phyloP scores from a whole-genome alignment of 768 basidiomycete species.

The Russula foetens region DNA sequence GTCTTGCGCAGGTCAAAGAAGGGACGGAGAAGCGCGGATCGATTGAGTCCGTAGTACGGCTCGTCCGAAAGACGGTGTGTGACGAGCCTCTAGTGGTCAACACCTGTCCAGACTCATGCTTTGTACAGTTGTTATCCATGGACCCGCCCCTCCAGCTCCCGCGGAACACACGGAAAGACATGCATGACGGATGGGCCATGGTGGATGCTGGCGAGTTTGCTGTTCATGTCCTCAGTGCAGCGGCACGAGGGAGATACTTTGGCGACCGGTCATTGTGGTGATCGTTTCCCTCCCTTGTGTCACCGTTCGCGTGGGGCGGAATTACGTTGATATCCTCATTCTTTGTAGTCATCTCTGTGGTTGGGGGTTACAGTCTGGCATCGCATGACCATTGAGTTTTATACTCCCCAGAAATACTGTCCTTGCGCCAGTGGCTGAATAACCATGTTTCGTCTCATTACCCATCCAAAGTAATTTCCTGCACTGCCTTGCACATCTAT shows the following conservation, averaged over 20 bases:
- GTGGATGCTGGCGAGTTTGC: slow-evolving; percentile 76
- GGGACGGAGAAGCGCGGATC: slow-evolving; percentile 75
- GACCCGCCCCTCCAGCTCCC: slow-evolving; percentile 54
- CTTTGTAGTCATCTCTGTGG: no score
- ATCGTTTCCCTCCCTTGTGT: not conserved
- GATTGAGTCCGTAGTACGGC: slow-evolving; percentile 64
- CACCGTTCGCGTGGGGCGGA: not conserved
- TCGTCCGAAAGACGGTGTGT: slow-evolving; percentile 64
- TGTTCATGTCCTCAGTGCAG: slow-evolving; percentile 64
- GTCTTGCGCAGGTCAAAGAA: slow-evolving; percentile 52
- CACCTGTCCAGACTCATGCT: not conserved
- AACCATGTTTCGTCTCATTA: not conserved
- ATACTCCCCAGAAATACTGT: no score
- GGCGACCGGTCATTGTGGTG: slow-evolving; percentile 27
- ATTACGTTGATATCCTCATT: not conserved
- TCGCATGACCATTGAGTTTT: no score
- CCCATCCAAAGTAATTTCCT: not conserved
- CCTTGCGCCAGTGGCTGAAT: no score
- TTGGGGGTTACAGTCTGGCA: no score
- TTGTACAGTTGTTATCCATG: slow-evolving; percentile 45
- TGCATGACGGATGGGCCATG: slow-evolving; percentile 75
- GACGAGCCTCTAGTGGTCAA: not conserved
- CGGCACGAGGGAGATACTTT: slow-evolving; percentile 65
- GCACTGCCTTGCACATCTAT: not conserved
- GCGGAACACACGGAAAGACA: slow-evolving; percentile 51